Evolutionary conservation across 2,329 filamentous ascomycete species (phyloP).

Genomic region (Aureobasidium namibiae): DNA sequence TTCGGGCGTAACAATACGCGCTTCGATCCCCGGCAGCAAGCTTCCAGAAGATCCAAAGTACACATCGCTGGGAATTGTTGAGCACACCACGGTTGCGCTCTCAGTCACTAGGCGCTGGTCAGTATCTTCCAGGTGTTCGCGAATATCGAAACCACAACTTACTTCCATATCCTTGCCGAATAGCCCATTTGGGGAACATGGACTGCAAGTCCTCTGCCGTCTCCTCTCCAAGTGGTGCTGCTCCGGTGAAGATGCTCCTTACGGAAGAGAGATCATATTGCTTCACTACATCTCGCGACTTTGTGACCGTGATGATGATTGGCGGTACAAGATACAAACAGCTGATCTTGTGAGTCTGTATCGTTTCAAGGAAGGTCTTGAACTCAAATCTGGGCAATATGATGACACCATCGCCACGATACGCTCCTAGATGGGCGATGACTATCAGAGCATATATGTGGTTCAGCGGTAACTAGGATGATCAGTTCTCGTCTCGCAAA

Average conservation of each 20-base stretch:
- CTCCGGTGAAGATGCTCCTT: constrained; percentile 59
- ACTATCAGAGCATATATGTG: constrained; percentile 76
- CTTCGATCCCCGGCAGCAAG: constrained; percentile 56
- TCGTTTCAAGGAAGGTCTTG: constrained; percentile 51
- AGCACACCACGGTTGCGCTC: constrained; percentile 60
- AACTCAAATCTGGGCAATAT: constrained; percentile 72
- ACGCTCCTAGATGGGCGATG: constrained; percentile 56
- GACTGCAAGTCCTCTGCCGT: constrained; percentile 56
- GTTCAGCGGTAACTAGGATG: constrained; percentile 54
- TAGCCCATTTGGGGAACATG: constrained; percentile 54
- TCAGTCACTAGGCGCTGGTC: constrained; percentile 52
- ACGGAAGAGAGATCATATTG: constrained; percentile 68
- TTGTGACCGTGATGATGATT: constrained; percentile 69
- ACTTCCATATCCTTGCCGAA: constrained; percentile 61
- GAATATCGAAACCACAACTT: background rate
- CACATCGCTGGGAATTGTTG: constrained; percentile 54
- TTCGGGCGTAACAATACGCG: constrained; percentile 59
- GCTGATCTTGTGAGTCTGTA: constrained; percentile 62
- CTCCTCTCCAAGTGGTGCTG: constrained; percentile 68
- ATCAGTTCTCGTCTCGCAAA: background rate
- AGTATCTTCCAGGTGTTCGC: background rate
- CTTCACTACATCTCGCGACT: constrained; percentile 50
- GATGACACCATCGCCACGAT: constrained; percentile 64
- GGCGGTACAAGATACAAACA: constrained; percentile 66
- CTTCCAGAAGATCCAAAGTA: constrained; percentile 65